Percentiles rank a stretch among this genome's conserved stretches.
Conservation (phyloP, 2,329 filamentous ascomycete genomes). For the Penicillium glabrum region DNA sequence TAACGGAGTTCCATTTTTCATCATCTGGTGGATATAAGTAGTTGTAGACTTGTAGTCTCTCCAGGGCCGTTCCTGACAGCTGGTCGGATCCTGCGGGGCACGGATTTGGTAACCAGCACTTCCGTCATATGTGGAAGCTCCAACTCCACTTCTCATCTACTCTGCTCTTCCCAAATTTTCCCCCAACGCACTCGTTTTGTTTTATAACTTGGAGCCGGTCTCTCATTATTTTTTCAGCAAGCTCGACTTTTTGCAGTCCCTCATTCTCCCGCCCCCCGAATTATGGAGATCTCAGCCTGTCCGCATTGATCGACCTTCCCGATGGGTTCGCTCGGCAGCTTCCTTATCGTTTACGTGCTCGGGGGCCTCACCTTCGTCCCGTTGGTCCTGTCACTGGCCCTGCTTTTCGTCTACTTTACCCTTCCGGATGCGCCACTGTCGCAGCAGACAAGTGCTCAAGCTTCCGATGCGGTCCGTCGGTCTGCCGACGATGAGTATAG, state of each 20-base stretch:
- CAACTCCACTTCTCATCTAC: constrained; percentile 19
- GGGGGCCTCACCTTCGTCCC: constrained; percentile 89
- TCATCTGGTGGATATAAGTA: background rate
- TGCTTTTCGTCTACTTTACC: constrained; percentile 68
- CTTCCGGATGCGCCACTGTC: constrained; percentile 52
- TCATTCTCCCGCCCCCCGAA: constrained; percentile 16
- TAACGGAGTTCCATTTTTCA: background rate
- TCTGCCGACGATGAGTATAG: constrained; percentile 65
- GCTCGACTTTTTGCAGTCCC: constrained; percentile 2
- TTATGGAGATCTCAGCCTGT: constrained; percentile 35
- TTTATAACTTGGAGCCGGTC: constrained; percentile 14
- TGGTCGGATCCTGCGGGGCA: constrained; percentile 24
- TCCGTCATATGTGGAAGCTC: constrained; percentile 19
- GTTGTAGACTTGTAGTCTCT: background rate
- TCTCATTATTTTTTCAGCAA: constrained; percentile 6
- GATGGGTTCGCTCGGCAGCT: constrained; percentile 50
- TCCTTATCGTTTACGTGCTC: constrained; percentile 76
- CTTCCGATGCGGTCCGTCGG: constrained; percentile 42
- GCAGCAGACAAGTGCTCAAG: constrained; percentile 38
- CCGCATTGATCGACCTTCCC: constrained; percentile 33
- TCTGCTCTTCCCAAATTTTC: constrained; percentile 3
- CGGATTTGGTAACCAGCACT: background rate
- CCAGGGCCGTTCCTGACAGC: constrained; percentile 18
- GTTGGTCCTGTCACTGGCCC: constrained; percentile 60
- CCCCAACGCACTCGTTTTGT: constrained; percentile 6